Evolutionary conservation across 169 alveolate genomes (phyloP), one percentile per base, ranked within the genome.

Genomic region (Plasmodium ovale): DNA sequence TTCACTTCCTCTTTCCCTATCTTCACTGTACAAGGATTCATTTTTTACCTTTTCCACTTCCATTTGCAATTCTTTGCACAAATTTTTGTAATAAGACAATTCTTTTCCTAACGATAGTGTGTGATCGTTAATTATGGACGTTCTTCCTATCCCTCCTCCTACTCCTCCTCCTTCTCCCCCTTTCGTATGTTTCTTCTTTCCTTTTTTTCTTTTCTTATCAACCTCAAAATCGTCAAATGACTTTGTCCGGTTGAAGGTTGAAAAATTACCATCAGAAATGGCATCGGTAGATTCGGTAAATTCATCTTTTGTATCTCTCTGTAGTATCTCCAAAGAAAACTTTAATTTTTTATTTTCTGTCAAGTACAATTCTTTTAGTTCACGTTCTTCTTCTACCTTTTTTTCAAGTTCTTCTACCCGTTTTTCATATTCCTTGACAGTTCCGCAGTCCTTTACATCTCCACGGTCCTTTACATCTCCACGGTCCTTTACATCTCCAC

Each of bases 221-320:
- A 65, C 12, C 51, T 79, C 89, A 65, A 58, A 47, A 65, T 79
- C 89, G 27, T 79, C 89, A 79, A 64, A 79, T 51, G 89, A 79
- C 65, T 64, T 79, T 7, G 70, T 65, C 23, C 60, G 47, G 31
- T 62, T 79, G 31, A 35, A 49, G 27, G 60, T 64, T 7, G 70
- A 49, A 16, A 51, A 53, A 9, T 64, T 70, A 16, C 65, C 64
- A 67, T 33, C 37, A 4, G 60, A 65, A 25, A 23, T 5, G 21
- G 33, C 70, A 42, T 79, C 69, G 9, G 62, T 64, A 5, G 69
- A 65, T 51, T 64, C 69, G 33, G n/a, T 62, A 19, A 51, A 64
- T 31, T 79, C 14, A 23, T 62, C 72, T 23, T 79, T 79, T 33
- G 54, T 79, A 23, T 77, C 27, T 16, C 35, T 64, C 65, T 79